These are phyloP conservation scores for Henningerozyma blattae DNA, from an alignment of 805 yeast species.

Conservation along the genomic window DNA sequence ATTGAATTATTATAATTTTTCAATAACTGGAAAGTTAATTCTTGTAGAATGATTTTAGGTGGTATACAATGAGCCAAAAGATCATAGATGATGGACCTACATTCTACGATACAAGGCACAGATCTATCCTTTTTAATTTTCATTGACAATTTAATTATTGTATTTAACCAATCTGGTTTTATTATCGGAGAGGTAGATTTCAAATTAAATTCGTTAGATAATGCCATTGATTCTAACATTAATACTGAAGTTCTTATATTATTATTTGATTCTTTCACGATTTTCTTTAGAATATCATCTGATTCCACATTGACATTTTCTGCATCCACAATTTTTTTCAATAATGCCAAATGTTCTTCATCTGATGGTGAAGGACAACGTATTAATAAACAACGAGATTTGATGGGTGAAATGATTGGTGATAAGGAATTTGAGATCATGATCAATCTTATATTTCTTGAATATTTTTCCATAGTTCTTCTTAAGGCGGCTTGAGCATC, in stretches of 20 bases:
- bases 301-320: constrained; percentile 38
- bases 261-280: constrained; percentile 48
- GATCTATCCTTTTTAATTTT: constrained; percentile 49
- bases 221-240: constrained; percentile 68
- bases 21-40: constrained; percentile 37
- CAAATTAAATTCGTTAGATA: constrained; percentile 47
- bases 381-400: constrained; percentile 82
- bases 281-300: constrained; percentile 33
- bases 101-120: constrained; percentile 42
- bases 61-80: constrained; percentile 90
- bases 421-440: constrained; percentile 84
- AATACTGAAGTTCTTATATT: constrained; percentile 71
- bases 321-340: constrained; percentile 41
- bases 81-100: constrained; percentile 67
- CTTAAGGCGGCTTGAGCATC: constrained; percentile 95
- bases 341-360: constrained; percentile 44
- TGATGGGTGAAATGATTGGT: constrained; percentile 85
- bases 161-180: constrained; percentile 83
- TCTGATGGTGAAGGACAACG: constrained; percentile 72
- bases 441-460: constrained; percentile 73
- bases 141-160: constrained; percentile 52
- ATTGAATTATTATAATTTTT: constrained; percentile 12
- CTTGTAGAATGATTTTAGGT: constrained; percentile 65
- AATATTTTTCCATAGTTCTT: constrained; percentile 93
- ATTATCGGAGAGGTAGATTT: constrained; percentile 39